phyloP scores from a whole-genome alignment of 2,329 filamentous ascomycete genomes.

The Dactylellina cionopaga region DNA sequence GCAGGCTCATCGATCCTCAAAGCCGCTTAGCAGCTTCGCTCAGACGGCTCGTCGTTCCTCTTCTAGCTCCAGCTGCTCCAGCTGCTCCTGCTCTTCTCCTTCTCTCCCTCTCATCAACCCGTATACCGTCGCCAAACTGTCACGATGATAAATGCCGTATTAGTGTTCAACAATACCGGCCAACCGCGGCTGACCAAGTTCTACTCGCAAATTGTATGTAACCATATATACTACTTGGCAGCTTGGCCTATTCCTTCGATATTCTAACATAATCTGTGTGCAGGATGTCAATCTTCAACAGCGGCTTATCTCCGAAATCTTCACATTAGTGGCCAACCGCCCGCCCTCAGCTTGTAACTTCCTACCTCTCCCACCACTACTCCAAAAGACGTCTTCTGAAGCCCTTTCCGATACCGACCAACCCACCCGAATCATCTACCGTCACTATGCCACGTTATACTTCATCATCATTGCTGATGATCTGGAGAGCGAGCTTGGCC shows the following conservation, averaged over 20 bases:
- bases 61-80: background rate
- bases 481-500: conserved; percentile 91
- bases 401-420: conserved; percentile 72
- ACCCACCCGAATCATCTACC: conserved; percentile 94
- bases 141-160: conserved; percentile 95
- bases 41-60: background rate
- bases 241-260: background rate
- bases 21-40: background rate
- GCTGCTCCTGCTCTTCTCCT: background rate
- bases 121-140: conserved; percentile 46
- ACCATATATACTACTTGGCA: background rate
- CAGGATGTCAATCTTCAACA: conserved; percentile 98
- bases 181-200: conserved; percentile 97
- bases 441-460: conserved; percentile 96
- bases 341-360: conserved; percentile 96
- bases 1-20: conserved; percentile 6
- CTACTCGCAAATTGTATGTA: conserved; percentile 88
- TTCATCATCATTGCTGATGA: conserved; percentile 98
- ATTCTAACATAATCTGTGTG: background rate
- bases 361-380: conserved; percentile 78
- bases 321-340: conserved; percentile 90
- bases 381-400: conserved; percentile 72
- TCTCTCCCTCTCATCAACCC: conserved; percentile 25
- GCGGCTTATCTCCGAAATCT: conserved; percentile 95
- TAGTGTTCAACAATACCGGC: conserved; percentile 98